phyloP scores from a whole-genome alignment of 192 early-diverging fungal genomes.

The Coemansia sp. region DNA sequence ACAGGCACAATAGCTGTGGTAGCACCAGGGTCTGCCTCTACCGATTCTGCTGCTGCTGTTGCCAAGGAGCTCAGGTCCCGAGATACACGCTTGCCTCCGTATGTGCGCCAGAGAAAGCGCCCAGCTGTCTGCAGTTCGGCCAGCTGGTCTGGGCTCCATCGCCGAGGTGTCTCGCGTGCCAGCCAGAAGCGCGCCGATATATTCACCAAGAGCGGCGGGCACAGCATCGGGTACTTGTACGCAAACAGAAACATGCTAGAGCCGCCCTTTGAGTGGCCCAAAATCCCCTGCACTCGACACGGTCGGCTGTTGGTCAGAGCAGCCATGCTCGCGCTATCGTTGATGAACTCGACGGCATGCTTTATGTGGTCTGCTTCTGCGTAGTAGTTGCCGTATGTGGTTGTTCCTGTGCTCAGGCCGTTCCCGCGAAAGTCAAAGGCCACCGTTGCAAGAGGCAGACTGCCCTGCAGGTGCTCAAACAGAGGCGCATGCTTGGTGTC shows the following conservation, averaged over 20 bases:
- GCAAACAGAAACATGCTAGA: slow-evolving; percentile 52
- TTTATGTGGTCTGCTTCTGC: slow-evolving; percentile 51
- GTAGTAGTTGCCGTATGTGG: slow-evolving; percentile 55
- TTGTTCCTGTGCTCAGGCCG: slow-evolving; percentile 53
- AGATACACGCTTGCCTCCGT: slow-evolving; percentile 36
- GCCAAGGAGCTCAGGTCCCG: too few relatives aligned
- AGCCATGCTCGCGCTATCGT: background rate
- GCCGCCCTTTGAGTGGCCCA: slow-evolving; percentile 58
- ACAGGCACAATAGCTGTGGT: slow-evolving; percentile 1
- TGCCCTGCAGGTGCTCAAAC: slow-evolving; percentile 16
- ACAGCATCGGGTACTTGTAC: slow-evolving; percentile 31
- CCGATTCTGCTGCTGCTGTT: too few relatives aligned
- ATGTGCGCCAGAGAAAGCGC: slow-evolving; percentile 50
- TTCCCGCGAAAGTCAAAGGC: slow-evolving; percentile 59
- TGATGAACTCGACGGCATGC: slow-evolving; percentile 31
- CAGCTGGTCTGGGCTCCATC: slow-evolving; percentile 50
- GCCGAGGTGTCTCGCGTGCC: slow-evolving; percentile 31
- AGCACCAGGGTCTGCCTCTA: background rate
- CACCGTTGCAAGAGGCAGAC: slow-evolving; percentile 27
- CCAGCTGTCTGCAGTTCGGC: slow-evolving; percentile 30
- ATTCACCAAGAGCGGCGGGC: slow-evolving; percentile 42
- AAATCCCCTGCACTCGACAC: too few relatives aligned
- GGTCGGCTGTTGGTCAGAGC: too few relatives aligned
- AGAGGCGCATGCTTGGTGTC: slow-evolving; percentile 43
- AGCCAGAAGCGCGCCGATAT: slow-evolving; percentile 54